phyloP scores from a whole-genome alignment of 305 asterid species.

The Caryopteris hybrid region DNA sequence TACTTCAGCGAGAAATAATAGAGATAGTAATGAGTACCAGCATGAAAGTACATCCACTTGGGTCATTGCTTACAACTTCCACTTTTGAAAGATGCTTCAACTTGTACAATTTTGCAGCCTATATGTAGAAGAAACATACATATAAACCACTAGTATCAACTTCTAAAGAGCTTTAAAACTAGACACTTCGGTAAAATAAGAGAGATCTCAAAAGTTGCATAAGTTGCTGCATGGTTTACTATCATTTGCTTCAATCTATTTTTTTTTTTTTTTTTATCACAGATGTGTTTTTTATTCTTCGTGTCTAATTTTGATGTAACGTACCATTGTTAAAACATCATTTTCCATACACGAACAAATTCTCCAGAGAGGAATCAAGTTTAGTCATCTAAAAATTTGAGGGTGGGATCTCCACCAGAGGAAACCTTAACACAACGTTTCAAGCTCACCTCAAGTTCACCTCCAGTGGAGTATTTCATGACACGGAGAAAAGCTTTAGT shows the following conservation, averaged over 20 bases:
- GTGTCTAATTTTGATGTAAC: neutral
- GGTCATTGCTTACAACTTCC: constrained; percentile 89
- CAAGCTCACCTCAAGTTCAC: constrained; percentile 77
- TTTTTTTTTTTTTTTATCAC: neutral
- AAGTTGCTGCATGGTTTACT: constrained; percentile 7
- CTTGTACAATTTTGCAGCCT: constrained; percentile 92
- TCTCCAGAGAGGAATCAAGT: neutral
- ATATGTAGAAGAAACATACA: constrained; percentile 20
- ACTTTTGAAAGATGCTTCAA: constrained; percentile 94
- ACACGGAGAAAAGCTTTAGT: constrained; percentile 93
- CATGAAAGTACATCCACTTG: constrained; percentile 94
- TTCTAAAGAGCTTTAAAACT: neutral
- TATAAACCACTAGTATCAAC: constrained; percentile 21
- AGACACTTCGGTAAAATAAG: constrained; percentile 6
- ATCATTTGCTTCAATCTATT: neutral
- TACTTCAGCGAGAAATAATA: neutral
- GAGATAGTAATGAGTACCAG: constrained; percentile 40
- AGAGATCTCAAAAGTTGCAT: neutral
- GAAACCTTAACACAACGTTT: neutral
- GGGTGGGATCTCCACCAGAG: neutral
- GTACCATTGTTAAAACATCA: neutral
- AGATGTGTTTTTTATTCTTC: neutral
- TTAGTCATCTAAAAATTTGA: neutral
- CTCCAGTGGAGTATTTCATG: constrained; percentile 84
- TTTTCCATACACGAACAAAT: neutral